Evolutionary conservation across 1,284 basidiomycete species (phyloP), one percentile per base, ranked within the genome.

Genomic region (Boletus semigastroideus): DNA sequence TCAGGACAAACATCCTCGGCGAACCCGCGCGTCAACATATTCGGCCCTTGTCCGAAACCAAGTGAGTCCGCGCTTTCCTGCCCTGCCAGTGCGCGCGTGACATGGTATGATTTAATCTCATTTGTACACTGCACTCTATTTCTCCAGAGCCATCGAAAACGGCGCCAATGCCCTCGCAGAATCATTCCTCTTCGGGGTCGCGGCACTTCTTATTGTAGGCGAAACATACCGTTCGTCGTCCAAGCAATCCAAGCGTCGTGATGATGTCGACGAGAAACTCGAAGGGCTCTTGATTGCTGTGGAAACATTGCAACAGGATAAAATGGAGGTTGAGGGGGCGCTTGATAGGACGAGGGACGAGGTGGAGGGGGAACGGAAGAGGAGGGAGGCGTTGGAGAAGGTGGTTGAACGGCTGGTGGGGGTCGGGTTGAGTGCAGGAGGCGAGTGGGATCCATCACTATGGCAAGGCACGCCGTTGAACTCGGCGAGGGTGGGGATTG

Each of bases 151-250:
- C 0, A 90, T 94, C 48, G 91, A 94, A 61, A 93, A 89, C 61
- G 92, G 92, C 14, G 90, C 92, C 13, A 93, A 92, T 54, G 80
- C 86, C 16, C 73, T 95, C 12, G 92, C 92, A 0, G 92, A 94
- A 71, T 86, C 88, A 0, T 95, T 95, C 64, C 78, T 95, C 5
- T 94, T 95, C 68, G 59, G 76, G 7, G 92, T 95, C 4, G 92
- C 90, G 0, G 86, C 86, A 0, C 71, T 73, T 0, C 73, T 94
- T 8, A 92, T 94, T 46, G 57, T 94, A 3, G 87, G 87, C 5
- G 92, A 95, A 69, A 75, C 84, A 37, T 94, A 82, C 76, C 83
- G 92, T 6, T 82, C 83, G 1, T 89, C 88, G 1, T 75, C 88
- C 33, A 91, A 80, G 61, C 78, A 87, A 53, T 79, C 81, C 1